Conservation (phyloP, 1,139 yeast genomes). For the Candida glucosophila region DNA sequence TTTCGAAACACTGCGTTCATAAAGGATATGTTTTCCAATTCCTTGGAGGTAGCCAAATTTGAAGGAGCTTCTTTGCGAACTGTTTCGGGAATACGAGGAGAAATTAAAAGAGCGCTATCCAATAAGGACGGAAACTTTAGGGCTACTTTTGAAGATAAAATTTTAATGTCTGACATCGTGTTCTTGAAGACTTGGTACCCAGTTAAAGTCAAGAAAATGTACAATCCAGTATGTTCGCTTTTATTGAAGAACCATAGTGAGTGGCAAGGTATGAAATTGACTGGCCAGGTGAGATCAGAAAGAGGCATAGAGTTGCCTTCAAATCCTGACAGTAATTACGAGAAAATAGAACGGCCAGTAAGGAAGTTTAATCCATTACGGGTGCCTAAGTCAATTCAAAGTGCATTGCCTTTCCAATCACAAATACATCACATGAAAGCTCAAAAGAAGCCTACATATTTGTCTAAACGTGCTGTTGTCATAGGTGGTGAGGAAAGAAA, state of each 20-base stretch:
- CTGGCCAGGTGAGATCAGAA: conserved; percentile 88
- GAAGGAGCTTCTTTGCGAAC: conserved; percentile 97
- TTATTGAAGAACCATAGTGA: conserved; percentile 65
- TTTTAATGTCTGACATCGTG: conserved; percentile 80
- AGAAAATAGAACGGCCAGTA: conserved; percentile 78
- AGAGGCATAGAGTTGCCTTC: conserved; percentile 58
- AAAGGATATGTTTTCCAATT: conserved; percentile 89
- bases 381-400: conserved; percentile 73
- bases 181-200: conserved; percentile 97
- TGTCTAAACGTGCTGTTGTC: conserved; percentile 91
- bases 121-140: conserved; percentile 96
- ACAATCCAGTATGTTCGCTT: conserved; percentile 92
- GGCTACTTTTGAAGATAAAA: conserved; percentile 97
- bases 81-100: conserved; percentile 96
- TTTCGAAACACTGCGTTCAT: conserved; percentile 95
- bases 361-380: conserved; percentile 80
- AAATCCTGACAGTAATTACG: conserved; percentile 59
- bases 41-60: conserved; percentile 92
- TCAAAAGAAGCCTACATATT: conserved; percentile 72
- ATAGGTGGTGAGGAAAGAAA: conserved; percentile 89
- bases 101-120: conserved; percentile 87
- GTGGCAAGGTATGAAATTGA: conserved; percentile 95
- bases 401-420: conserved; percentile 81
- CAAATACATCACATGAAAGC: conserved; percentile 87
- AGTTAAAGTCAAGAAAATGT: conserved; percentile 78